These are phyloP conservation scores for Nothophytophthora sp. DNA, from an alignment of 352 stramenopile genomes.

Conservation along the genomic window DNA sequence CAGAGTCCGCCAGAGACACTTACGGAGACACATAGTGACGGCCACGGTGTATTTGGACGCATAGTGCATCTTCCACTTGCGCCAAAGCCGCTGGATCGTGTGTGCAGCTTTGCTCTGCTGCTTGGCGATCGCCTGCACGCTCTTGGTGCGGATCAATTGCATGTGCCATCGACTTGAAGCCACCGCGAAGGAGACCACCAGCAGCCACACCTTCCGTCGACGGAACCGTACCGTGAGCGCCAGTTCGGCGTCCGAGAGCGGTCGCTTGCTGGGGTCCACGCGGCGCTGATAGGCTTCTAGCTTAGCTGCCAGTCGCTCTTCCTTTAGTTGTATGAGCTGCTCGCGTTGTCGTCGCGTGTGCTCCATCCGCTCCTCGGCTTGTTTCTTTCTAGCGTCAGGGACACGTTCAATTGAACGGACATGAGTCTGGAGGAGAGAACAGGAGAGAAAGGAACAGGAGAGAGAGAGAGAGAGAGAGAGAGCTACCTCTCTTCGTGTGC, in stretches of 20 bases:
- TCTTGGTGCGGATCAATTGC: slow-evolving; percentile 35
- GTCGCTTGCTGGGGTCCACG: slow-evolving; percentile 17
- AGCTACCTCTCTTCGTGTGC: slow-evolving; percentile 34
- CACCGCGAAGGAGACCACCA: slow-evolving; percentile 38
- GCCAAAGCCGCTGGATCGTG: slow-evolving; percentile 64
- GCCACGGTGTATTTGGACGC: slow-evolving; percentile 61
- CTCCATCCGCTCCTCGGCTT: slow-evolving; percentile 50
- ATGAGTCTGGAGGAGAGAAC: no score
- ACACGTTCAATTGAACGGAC: no score
- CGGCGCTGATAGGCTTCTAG: slow-evolving; percentile 41
- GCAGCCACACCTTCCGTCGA: slow-evolving; percentile 55
- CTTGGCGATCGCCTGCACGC: slow-evolving; percentile 28
- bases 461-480: no score
- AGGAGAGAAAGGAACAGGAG: no score
- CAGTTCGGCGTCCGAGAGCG: slow-evolving; percentile 26
- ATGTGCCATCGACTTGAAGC: slow-evolving; percentile 37
- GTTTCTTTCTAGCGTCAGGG: slow-evolving; percentile 76
- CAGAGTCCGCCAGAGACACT: slow-evolving; percentile 71
- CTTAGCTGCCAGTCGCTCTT: slow-evolving; percentile 32
- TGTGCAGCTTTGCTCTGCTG: slow-evolving; percentile 39
- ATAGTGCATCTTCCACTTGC: slow-evolving; percentile 61
- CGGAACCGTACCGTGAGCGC: slow-evolving; percentile 36
- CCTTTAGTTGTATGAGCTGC: slow-evolving; percentile 42
- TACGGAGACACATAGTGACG: slow-evolving; percentile 69
- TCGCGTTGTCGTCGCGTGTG: slow-evolving; percentile 44